These are phyloP conservation scores for Friedmanniomyces endolithicus DNA, from an alignment of 495 filamentous ascomycete species.

Conservation along the genomic window DNA sequence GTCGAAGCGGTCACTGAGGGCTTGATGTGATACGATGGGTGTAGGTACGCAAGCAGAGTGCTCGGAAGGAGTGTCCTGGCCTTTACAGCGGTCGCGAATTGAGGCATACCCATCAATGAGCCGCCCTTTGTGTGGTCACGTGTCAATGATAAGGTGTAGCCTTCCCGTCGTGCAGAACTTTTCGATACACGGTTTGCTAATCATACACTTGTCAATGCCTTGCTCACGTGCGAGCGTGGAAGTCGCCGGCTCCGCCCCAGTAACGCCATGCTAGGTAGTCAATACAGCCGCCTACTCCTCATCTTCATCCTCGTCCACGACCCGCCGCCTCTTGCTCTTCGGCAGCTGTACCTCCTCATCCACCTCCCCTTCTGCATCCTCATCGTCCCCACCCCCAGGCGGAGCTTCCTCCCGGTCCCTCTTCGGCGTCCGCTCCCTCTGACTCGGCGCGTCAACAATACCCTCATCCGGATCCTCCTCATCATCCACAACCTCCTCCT, in stretches of 20 bases:
- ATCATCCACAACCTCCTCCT: conserved; percentile 45
- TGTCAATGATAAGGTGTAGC: background rate
- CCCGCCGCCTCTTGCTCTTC: conserved; percentile 24
- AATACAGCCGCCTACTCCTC: conserved; percentile 20
- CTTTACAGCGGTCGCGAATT: too few relatives aligned
- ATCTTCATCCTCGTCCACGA: conserved; percentile 31
- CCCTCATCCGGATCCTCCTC: conserved; percentile 48
- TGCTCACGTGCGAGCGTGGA: too few relatives aligned
- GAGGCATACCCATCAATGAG: background rate
- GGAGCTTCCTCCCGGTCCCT: conserved; percentile 2
- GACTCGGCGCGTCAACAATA: conserved; percentile 27
- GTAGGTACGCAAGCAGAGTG: background rate
- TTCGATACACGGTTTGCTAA: too few relatives aligned
- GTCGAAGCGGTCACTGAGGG: background rate
- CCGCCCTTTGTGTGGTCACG: background rate
- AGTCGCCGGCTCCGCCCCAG: too few relatives aligned
- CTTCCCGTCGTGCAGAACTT: too few relatives aligned
- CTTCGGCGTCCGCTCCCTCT: conserved; percentile 11
- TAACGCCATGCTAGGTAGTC: conserved; percentile 7
- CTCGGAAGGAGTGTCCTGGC: too few relatives aligned
- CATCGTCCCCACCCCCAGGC: conserved; percentile 16
- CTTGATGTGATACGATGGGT: background rate
- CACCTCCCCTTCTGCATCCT: conserved; percentile 19
- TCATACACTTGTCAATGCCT: background rate
- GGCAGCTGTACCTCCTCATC: conserved; percentile 23